A percentile compares a stretch with the other conserved stretches of the same genome.
Conservation (phyloP, 2,329 filamentous ascomycete genomes). For the Acarospora socialis region DNA sequence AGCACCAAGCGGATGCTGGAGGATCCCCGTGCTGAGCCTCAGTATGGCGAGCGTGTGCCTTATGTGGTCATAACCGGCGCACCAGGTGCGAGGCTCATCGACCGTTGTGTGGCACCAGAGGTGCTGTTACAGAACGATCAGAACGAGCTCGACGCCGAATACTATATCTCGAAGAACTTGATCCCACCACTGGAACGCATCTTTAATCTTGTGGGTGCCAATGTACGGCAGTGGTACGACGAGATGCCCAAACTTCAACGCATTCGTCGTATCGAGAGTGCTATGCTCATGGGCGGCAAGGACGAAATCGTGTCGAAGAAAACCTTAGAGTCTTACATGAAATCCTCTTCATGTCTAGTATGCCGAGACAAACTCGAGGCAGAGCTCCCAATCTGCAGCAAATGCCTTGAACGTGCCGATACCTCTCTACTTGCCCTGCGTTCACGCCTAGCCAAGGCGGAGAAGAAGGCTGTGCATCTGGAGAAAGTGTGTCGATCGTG, state of each 20-base stretch:
- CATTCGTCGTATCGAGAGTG: slow-evolving; percentile 46
- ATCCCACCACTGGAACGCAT: slow-evolving; percentile 92
- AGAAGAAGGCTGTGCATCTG: slow-evolving; percentile 50
- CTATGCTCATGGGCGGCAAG: slow-evolving; percentile 18
- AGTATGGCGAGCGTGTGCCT: slow-evolving; percentile 87
- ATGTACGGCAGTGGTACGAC: slow-evolving; percentile 82
- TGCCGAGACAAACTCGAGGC: slow-evolving; percentile 49
- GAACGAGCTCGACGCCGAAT: slow-evolving; percentile 76
- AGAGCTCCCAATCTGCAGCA: slow-evolving; percentile 28
- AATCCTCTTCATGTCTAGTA: slow-evolving; percentile 60
- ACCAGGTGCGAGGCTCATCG: slow-evolving; percentile 70
- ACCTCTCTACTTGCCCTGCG: slow-evolving; percentile 51
- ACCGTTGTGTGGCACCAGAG: slow-evolving; percentile 82
- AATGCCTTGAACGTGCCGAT: slow-evolving; percentile 28
- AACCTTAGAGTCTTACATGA: slow-evolving; percentile 92
- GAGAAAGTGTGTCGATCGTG: slow-evolving; percentile 66
- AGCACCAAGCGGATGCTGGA: slow-evolving; percentile 73
- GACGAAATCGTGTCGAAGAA: slow-evolving; percentile 36
- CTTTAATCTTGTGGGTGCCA: slow-evolving; percentile 89
- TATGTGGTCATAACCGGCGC: slow-evolving; percentile 87
- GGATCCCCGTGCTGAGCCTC: slow-evolving; percentile 75
- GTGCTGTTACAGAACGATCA: slow-evolving; percentile 62
- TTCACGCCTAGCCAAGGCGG: slow-evolving; percentile 44
- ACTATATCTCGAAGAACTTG: slow-evolving; percentile 92
- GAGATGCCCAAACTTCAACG: slow-evolving; percentile 89